Base-by-base conservation (phyloP, 805 yeast species). In the Saturnispora saitoi region DNA sequence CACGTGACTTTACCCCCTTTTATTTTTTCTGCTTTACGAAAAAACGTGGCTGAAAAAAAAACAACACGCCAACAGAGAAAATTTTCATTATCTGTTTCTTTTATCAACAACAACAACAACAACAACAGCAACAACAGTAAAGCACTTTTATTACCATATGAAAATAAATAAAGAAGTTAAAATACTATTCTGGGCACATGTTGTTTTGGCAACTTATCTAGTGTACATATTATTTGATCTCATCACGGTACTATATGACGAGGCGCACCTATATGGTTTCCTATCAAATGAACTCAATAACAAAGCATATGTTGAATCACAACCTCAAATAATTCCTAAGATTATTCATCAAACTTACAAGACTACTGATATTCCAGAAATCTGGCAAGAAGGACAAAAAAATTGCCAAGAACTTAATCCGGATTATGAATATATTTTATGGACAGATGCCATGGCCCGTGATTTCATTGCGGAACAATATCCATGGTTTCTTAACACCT, bases 301-400 rank as follows among this genome's bases (percentile, higher is more conserved):
- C n/a, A 60, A 66, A 6, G 36, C 44, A 22, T 47, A 47, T 20
- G 6, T 42, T 4, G 31, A 34, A 5, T 37, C 45, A n/a, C 68
- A 69, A 49, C 79, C 80, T 9, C 74, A 73, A 51, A 62, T 83
- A 34, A 87, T 89, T 42, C 97, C 97, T 34, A 86, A 84, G 59
- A 88, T 89, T 62, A 88, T 90, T 48, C 97, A 90, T 62, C 97
- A 90, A 65, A 90, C 96, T 12, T 90, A 90, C 66, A 89, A 86
- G 62, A 84, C 86, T 19, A 73, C 70, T 12, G 75, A 81, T 19
- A 77, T 89, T 14, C 97, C 97, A 3, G 89, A 80, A 44, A 71
- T 75, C 43, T 90, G 97, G 97, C 70, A 69, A 51, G 76, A 73
- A 5, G 88, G 95, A 28, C 95, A 86, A 59, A 75, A 80, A 61